Conservation (phyloP, 2,329 filamentous ascomycete genomes). For the Phyllosticta citriasiana region DNA sequence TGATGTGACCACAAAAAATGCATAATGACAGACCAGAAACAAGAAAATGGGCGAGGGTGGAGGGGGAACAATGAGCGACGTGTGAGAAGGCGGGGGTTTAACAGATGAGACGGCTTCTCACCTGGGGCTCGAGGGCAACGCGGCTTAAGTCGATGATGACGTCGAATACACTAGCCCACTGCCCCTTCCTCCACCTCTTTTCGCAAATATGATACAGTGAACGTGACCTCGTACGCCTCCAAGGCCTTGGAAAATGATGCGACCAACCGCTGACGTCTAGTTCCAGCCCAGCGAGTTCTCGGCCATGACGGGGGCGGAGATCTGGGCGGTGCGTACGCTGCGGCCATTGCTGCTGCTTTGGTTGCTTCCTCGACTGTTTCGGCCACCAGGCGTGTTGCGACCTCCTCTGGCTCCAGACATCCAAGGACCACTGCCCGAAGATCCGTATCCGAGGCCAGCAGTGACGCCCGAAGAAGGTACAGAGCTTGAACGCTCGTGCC, state of each 20-base stretch:
- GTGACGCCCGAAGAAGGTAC: slow-evolving; percentile 59
- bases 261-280: slow-evolving; percentile 32
- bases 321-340: slow-evolving; percentile 58
- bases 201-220: slow-evolving; percentile 22
- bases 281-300: slow-evolving; percentile 97
- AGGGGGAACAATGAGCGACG: slow-evolving; percentile 6
- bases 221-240: slow-evolving; percentile 14
- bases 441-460: slow-evolving; percentile 27
- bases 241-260: slow-evolving; percentile 4
- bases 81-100: slow-evolving; percentile 1
- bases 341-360: slow-evolving; percentile 57
- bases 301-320: slow-evolving; percentile 81
- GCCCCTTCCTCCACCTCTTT: not conserved
- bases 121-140: not conserved
- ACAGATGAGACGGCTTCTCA: not conserved
- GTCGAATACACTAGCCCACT: not conserved
- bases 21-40: slow-evolving; percentile 28
- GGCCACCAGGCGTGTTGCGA: slow-evolving; percentile 16
- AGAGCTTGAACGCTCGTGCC: slow-evolving; percentile 69
- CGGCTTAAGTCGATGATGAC: not conserved
- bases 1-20: slow-evolving; percentile 11
- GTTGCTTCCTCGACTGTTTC: slow-evolving; percentile 32
- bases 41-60: slow-evolving; percentile 16
- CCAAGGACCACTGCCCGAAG: slow-evolving; percentile 36
- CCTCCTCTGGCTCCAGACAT: slow-evolving; percentile 35